Evolutionary conservation across 345 rosid genomes (phyloP).

Genomic region (Melaleuca quinquenervia): DNA sequence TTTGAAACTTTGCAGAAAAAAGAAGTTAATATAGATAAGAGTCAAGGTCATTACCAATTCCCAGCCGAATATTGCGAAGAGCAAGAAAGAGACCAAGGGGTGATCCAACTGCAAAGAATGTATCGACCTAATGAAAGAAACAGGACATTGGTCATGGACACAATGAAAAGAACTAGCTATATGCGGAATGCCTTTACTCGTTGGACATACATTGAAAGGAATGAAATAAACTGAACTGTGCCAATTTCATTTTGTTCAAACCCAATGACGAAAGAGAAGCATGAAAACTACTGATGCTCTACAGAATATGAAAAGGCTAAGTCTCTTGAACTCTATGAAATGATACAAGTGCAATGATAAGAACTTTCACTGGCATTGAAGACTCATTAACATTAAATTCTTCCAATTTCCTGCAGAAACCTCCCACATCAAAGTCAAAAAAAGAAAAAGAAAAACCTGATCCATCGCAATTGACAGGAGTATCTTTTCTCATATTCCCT

Average conservation of each 20-base stretch:
- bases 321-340: neutral
- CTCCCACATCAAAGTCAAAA: neutral
- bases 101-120: conserved; percentile 98
- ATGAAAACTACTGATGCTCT: neutral
- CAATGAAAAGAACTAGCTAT: neutral
- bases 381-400: neutral
- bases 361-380: neutral
- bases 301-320: neutral
- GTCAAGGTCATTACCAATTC: conserved; percentile 42
- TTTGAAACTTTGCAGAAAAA: neutral
- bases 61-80: conserved; percentile 84
- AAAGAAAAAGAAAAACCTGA: neutral
- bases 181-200: neutral
- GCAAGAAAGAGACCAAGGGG: conserved; percentile 98
- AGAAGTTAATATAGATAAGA: neutral
- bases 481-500: neutral
- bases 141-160: neutral
- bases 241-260: neutral
- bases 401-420: neutral
- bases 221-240: neutral
- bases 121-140: conserved; percentile 61
- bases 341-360: neutral
- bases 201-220: neutral
- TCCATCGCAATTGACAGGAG: neutral
- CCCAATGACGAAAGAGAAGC: neutral